These are phyloP conservation scores for Pseudovirgaria hyperparasitica DNA, from an alignment of 2,329 filamentous ascomycete genomes.

Conservation along the genomic window DNA sequence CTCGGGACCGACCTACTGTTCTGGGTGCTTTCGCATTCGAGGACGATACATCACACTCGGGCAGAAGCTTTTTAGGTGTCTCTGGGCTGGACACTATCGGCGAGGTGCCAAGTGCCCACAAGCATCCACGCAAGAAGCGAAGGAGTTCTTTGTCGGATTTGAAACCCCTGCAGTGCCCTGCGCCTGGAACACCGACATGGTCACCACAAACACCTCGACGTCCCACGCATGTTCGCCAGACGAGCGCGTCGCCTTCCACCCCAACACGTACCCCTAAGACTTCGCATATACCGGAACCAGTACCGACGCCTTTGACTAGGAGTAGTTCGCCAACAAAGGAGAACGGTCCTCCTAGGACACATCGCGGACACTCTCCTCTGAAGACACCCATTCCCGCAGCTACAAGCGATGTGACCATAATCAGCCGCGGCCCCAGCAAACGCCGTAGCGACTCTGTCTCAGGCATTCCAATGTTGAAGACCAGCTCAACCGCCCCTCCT, in stretches of 20 bases:
- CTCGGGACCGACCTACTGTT: conserved; percentile 40
- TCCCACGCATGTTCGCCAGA: conserved; percentile 11
- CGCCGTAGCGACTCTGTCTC: conserved; percentile 33
- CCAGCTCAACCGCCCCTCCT: conserved; percentile 28
- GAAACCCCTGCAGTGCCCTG: conserved; percentile 51
- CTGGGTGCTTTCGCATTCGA: conserved; percentile 36
- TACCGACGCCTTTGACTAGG: too few species aligned
- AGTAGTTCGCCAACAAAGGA: conserved; percentile 35
- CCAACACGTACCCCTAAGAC: conserved; percentile 15
- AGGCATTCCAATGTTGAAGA: conserved; percentile 36
- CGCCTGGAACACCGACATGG: conserved; percentile 28
- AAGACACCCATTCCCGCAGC: conserved; percentile 9
- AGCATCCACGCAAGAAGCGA: conserved; percentile 52
- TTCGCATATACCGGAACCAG: conserved; percentile 22
- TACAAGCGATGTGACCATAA: conserved; percentile 24
- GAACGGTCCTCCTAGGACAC: conserved; percentile 13
- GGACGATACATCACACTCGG: conserved; percentile 30
- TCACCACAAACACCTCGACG: conserved; percentile 23
- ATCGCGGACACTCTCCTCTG: background rate
- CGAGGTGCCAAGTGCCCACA: conserved; percentile 21
- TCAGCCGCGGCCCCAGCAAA: conserved; percentile 27
- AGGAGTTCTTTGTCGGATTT: conserved; percentile 88
- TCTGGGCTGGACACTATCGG: conserved; percentile 10
- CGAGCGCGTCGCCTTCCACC: conserved; percentile 18
- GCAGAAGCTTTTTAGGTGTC: too few species aligned